Evolutionary conservation across 768 basidiomycete genomes (phyloP), one percentile per base, ranked within the genome.

Genomic region (Amanita brunnescens): DNA sequence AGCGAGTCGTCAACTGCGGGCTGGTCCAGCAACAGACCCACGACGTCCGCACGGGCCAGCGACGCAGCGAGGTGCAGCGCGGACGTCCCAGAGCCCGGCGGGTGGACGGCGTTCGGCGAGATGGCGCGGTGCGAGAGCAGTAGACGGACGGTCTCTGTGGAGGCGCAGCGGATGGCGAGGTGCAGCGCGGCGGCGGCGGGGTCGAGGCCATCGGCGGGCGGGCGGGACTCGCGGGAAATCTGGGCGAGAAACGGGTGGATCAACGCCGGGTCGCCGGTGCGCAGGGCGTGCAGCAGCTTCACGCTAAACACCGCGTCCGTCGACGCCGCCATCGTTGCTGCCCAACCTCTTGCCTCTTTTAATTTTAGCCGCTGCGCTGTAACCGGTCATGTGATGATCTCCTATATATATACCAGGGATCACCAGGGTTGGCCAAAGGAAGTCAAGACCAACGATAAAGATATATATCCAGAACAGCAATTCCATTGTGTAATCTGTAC

Each of bases 231-330:
- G 62, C 81, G 85, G 45, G 75, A 72, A 35, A 91, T 84, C 62
- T 88, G 87, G 1, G 80, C 60, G n/a, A 91, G 73, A 59, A 90
- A 86, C 1, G 87, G 85, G 57, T 87, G 86, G n/a, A 91, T 87
- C 10, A 78, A 70, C 5, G 85, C 77, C 0, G 86, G 83, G 57
- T 91, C 86, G 26, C 88, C 88, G 24, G 42, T 29, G 8, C 42
- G 42, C 16, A 44, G n/a, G n/a, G n/a, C n/a, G 26, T 3, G 42
- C 42, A 7, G 42, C 42, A 7, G n/a, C n/a, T n/a, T n/a, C n/a
- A n/a, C n/a, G n/a, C n/a, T n/a, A n/a, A n/a, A n/a, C n/a, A n/a
- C n/a, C n/a, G n/a, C n/a, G n/a, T n/a, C n/a, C n/a, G n/a, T n/a
- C n/a, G n/a, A n/a, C n/a, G 41, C 41, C 5, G 26, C 12, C 12